Conservation (phyloP, 495 filamentous ascomycete species). For the Chaetomium cochliodes region DNA sequence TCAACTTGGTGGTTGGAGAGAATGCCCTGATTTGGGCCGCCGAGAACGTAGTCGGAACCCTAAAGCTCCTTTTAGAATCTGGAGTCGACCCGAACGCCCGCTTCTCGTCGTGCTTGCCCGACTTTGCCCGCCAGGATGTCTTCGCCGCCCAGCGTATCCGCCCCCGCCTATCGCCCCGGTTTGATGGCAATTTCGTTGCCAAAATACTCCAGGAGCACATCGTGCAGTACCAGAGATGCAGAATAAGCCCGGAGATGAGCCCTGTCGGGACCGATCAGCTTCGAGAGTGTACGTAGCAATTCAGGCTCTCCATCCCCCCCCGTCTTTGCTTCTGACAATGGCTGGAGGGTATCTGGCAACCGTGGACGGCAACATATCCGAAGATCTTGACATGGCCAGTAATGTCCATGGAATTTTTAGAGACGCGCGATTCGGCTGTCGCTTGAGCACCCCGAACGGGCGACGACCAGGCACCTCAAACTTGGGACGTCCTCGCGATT, state of each 20-base stretch:
- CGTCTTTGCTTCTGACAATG: not conserved
- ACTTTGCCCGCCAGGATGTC: conserved; percentile 3
- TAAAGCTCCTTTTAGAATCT: not conserved
- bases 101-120: conserved; percentile 1
- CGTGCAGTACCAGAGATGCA: not conserved
- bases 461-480: too few species aligned
- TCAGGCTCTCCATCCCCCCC: not conserved
- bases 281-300: not conserved
- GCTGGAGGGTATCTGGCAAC: conserved; percentile 7
- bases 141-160: not conserved
- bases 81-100: not conserved
- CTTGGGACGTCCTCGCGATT: too few species aligned
- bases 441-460: not conserved
- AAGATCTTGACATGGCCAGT: not conserved
- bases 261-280: too few species aligned
- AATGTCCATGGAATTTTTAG: not conserved
- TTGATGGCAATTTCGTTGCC: not conserved
- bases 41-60: not conserved
- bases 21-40: conserved; percentile 6
- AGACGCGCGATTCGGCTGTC: not conserved
- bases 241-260: too few species aligned
- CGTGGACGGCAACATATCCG: not conserved
- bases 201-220: not conserved
- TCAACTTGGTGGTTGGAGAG: not conserved
- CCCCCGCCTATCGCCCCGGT: conserved; percentile 3